Percentiles rank a stretch among this genome's conserved stretches.
These are phyloP conservation scores for Penicillium angulare DNA, from an alignment of 495 filamentous ascomycete genomes.

Conservation along the genomic window DNA sequence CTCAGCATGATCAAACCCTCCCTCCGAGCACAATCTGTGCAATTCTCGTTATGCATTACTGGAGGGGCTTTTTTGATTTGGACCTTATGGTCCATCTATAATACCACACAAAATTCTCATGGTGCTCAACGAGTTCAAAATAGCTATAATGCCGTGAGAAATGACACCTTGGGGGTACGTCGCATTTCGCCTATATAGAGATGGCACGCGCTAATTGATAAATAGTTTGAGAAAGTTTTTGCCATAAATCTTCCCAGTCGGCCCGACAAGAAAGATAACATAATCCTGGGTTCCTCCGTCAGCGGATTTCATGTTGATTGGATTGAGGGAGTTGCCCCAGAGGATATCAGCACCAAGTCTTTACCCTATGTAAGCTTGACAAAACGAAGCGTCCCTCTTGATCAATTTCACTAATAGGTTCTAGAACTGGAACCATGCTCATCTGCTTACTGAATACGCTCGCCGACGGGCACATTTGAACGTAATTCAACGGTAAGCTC, in stretches of 20 bases:
- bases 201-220: neutral
- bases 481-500: neutral
- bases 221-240: neutral
- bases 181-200: neutral
- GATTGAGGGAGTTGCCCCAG: neutral
- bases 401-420: neutral
- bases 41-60: neutral
- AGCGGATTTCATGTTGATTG: neutral
- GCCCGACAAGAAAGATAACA: neutral
- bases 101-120: neutral
- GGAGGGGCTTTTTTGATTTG: neutral
- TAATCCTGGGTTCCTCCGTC: neutral
- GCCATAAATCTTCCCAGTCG: neutral
- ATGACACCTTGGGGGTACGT: neutral
- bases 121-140: neutral
- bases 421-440: conserved; percentile 1
- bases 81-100: neutral
- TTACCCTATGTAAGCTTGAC: neutral
- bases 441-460: neutral
- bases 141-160: neutral
- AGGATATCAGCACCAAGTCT: neutral
- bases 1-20: too few species aligned
- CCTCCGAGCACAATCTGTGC: neutral
- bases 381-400: neutral
- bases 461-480: neutral